These are phyloP conservation scores for Kazachstania kunashirensis DNA, from an alignment of 805 yeast genomes.

Conservation along the genomic window DNA sequence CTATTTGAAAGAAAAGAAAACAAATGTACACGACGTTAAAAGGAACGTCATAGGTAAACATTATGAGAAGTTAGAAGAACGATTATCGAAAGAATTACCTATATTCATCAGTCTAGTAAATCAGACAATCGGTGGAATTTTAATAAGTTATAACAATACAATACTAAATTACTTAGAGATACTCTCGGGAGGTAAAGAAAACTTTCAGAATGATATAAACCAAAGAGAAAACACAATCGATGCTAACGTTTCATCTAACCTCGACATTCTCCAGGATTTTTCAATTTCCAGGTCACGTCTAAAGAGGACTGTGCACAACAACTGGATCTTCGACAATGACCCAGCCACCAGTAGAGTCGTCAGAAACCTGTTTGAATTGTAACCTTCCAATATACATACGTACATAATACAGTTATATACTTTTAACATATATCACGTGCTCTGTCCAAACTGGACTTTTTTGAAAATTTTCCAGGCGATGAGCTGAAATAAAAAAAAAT, in stretches of 20 bases:
- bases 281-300: slow-evolving; percentile 24
- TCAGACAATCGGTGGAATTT: slow-evolving; percentile 10
- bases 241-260: slow-evolving; percentile 24
- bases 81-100: slow-evolving; percentile 28
- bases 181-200: slow-evolving; percentile 26
- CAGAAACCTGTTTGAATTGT: slow-evolving; percentile 23
- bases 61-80: slow-evolving; percentile 21
- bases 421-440: slow-evolving; percentile 1
- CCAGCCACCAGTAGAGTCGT: slow-evolving; percentile 19
- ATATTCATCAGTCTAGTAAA: slow-evolving; percentile 12
- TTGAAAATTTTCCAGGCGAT: slow-evolving; percentile 3
- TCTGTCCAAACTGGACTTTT: neutral
- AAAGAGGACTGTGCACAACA: slow-evolving; percentile 25
- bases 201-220: slow-evolving; percentile 21
- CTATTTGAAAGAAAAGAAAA: slow-evolving; percentile 17
- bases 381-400: neutral
- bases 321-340: slow-evolving; percentile 15
- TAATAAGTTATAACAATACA: slow-evolving; percentile 16
- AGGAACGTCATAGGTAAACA: slow-evolving; percentile 23
- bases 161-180: slow-evolving; percentile 26
- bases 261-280: slow-evolving; percentile 31
- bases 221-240: slow-evolving; percentile 7
- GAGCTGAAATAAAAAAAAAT: slow-evolving; percentile 1
- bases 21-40: slow-evolving; percentile 19
- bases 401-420: neutral